Evolutionary conservation across 225 moss, liverwort and hornwort genomes (phyloP).

Genomic region (Pleurozium schreberi): DNA sequence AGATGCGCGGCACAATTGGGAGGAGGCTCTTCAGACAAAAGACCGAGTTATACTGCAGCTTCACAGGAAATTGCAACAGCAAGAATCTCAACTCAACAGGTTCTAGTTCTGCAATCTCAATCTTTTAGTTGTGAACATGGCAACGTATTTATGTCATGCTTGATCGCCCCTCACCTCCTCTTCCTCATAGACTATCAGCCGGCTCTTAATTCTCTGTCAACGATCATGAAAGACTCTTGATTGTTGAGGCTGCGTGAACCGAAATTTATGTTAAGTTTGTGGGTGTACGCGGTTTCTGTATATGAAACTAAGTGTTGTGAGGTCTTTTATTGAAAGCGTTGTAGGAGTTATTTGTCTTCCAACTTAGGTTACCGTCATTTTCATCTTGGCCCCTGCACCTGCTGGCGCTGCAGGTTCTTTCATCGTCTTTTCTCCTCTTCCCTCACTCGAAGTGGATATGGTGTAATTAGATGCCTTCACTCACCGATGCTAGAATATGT

Average conservation of each 20-base stretch:
- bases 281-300: not conserved
- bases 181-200: not conserved
- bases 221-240: not conserved
- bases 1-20: constrained; percentile 61
- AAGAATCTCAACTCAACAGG: constrained; percentile 54
- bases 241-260: not conserved
- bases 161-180: not conserved
- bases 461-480: not conserved
- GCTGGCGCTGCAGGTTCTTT: not conserved
- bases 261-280: not conserved
- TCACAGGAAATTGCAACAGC: constrained; percentile 50
- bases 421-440: not conserved
- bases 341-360: not conserved
- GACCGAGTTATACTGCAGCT: constrained; percentile 67
- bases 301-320: not conserved
- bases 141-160: not conserved
- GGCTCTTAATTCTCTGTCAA: not conserved
- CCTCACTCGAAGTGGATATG: not conserved
- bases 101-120: not conserved
- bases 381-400: not conserved
- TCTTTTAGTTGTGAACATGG: not conserved
- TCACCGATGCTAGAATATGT: not conserved
- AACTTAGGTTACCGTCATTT: not conserved
- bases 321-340: not conserved
- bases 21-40: constrained; percentile 62